Conservation (phyloP, 73 alveolate genomes). For the Tetrahymena elliotti region DNA sequence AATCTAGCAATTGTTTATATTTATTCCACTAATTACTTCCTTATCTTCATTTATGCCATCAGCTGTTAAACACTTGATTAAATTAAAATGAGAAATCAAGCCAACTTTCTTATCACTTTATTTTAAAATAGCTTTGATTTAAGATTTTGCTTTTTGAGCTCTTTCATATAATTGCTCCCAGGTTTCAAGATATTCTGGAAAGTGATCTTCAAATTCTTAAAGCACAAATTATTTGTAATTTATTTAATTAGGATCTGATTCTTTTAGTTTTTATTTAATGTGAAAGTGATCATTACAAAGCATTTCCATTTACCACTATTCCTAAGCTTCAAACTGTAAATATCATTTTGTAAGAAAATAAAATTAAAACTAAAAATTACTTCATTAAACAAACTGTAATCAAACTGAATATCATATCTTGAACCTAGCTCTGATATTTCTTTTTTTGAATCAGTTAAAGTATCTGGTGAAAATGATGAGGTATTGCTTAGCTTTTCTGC, state of each 20-base stretch:
- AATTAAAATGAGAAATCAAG: not conserved
- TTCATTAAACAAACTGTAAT: not conserved
- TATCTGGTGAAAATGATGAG: not conserved
- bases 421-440: not conserved
- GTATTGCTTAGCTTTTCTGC: not conserved
- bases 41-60: not conserved
- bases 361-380: not conserved
- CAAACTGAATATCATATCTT: not conserved
- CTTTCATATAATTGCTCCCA: not conserved
- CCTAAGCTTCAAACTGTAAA: not conserved
- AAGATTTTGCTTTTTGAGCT: not conserved
- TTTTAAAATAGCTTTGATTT: not conserved
- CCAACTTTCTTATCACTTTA: not conserved
- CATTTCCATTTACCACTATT: not conserved
- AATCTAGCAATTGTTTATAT: not conserved
- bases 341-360: not conserved
- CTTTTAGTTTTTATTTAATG: not conserved
- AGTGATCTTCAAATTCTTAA: not conserved
- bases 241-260: not conserved
- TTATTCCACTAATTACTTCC: not conserved
- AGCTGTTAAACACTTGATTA: not conserved
- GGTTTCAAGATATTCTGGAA: not conserved
- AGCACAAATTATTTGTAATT: not conserved
- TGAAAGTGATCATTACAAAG: not conserved
- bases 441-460: not conserved